Evolutionary conservation across 2,329 filamentous ascomycete species (phyloP).

Genomic region (Fusarium solani-melongenae): DNA sequence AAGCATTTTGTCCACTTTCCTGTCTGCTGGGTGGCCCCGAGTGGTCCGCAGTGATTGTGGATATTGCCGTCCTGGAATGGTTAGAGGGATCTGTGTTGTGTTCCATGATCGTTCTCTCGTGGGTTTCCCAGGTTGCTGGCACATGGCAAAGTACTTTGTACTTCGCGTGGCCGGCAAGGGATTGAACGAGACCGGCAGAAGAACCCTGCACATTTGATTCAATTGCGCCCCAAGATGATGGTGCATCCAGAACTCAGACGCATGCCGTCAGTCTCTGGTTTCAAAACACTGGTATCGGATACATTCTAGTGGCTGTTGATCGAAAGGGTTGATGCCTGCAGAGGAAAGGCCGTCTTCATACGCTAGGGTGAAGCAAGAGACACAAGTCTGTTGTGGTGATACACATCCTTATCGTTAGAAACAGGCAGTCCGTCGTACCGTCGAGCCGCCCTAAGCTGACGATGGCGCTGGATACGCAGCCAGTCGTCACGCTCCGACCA

Average conservation of each 20-base stretch:
- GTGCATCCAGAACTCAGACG: background rate
- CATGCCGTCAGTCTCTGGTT: background rate
- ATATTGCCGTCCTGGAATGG: constrained; percentile 33
- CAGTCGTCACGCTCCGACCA: background rate
- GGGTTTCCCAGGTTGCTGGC: constrained; percentile 26
- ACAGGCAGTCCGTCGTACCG: background rate
- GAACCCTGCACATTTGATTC: constrained; percentile 28
- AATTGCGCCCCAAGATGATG: background rate
- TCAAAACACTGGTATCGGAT: background rate
- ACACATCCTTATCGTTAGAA: background rate
- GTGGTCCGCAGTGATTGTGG: constrained; percentile 28
- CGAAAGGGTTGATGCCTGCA: background rate
- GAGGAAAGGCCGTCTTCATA: background rate
- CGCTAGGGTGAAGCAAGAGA: background rate
- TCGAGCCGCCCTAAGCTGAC: constrained; percentile 7
- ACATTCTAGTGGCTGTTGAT: background rate
- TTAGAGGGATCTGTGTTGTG: constrained; percentile 34
- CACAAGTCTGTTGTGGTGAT: background rate
- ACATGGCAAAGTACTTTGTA: constrained; percentile 45
- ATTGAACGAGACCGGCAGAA: constrained; percentile 17
- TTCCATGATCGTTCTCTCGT: constrained; percentile 35
- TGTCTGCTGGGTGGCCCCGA: constrained; percentile 2
- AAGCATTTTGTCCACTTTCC: constrained; percentile 5
- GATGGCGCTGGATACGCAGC: constrained; percentile 4
- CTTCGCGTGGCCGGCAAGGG: constrained; percentile 25